Base-by-base conservation (phyloP, 2,329 filamentous ascomycete genomes). In the Penicillium psychrosexuale region DNA sequence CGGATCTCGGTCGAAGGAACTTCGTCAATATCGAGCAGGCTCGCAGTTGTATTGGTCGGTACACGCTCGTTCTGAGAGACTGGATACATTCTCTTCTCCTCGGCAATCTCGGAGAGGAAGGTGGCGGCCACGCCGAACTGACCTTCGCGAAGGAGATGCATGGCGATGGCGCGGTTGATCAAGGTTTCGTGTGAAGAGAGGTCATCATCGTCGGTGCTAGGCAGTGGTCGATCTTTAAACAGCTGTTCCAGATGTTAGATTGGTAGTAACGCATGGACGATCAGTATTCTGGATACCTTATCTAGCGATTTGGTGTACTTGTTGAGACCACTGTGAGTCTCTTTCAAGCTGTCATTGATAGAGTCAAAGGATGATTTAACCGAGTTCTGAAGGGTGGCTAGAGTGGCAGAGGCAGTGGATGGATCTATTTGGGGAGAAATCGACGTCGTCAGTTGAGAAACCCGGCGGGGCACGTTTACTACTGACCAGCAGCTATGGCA, bases 131-230 rank as follows among this genome's bases (percentile, higher is more conserved):
- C 92, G 22, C 81, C 82, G 72, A 99, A 99, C 69, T 96, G 89
- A 46, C 94, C 94, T 75, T 97, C 93, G 38, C 94, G 89, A 37
- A 99, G 82, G 22, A 99, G 82, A 69, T 99, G 94, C 91, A 97
- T 97, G 9, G 90, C 90, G 64, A 99, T 95, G 7, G 94, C 93
- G 53, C 92, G 85, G 75, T 97, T 95, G 69, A 97, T 90, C 12
- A 97, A 80, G 15, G 82, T 79, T 4, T 88, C 82, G 61, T 95
- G 86, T 19, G 86, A 83, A 1, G 84, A 86, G 72, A 97, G 85
- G 33, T 86, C 88, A 73, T 96, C 91, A 66, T 91, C 86, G 55
- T 92, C 89, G 66, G 85, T 88, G 13, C 87, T 89, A 0, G 93
- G 84, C 13, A 89, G 78, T 13, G 86, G 84, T 58, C 83, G 83